Conservation (phyloP, 1,284 basidiomycete species). For the Stereum hirsutum region DNA sequence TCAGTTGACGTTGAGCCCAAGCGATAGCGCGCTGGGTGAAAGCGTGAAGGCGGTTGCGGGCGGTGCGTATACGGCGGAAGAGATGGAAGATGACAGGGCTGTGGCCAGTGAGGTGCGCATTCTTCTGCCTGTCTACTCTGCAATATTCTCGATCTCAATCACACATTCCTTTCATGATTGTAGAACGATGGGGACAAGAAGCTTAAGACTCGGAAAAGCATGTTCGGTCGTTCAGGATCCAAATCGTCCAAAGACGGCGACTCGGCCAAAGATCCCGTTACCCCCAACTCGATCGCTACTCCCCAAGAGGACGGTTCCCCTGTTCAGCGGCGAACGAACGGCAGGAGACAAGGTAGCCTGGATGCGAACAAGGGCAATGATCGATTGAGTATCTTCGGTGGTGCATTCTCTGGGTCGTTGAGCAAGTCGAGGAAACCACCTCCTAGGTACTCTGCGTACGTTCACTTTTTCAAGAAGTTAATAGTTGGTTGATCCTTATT, state of each 20-base stretch:
- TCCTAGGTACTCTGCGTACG: constrained; percentile 56
- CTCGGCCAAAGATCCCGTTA: constrained; percentile 23
- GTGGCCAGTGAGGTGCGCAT: constrained; percentile 58
- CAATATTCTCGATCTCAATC: neutral
- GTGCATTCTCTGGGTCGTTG: constrained; percentile 42
- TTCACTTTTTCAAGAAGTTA: constrained; percentile 11
- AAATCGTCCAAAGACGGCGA: constrained; percentile 20
- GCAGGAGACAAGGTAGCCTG: constrained; percentile 37
- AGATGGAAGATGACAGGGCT: constrained; percentile 41
- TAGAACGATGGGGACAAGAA: too few relatives aligned
- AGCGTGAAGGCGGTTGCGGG: constrained; percentile 25
- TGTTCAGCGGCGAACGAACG: constrained; percentile 22
- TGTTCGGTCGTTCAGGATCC: constrained; percentile 46
- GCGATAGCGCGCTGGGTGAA: constrained; percentile 45
- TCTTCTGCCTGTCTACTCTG: neutral
- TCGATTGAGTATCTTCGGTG: constrained; percentile 73
- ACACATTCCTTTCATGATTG: too few relatives aligned
- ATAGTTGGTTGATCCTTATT: neutral
- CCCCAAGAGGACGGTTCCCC: constrained; percentile 14
- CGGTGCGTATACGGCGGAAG: constrained; percentile 23
- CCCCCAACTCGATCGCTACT: constrained; percentile 24
- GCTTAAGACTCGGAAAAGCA: constrained; percentile 30
- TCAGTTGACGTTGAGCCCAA: constrained; percentile 47
- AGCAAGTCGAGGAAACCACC: constrained; percentile 73
- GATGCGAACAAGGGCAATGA: constrained; percentile 46